Percentiles rank a stretch among this genome's conserved stretches.
Conservation (phyloP, 805 yeast species). For the baker's yeast (Saccharomyces cerevisiae) region DNA sequence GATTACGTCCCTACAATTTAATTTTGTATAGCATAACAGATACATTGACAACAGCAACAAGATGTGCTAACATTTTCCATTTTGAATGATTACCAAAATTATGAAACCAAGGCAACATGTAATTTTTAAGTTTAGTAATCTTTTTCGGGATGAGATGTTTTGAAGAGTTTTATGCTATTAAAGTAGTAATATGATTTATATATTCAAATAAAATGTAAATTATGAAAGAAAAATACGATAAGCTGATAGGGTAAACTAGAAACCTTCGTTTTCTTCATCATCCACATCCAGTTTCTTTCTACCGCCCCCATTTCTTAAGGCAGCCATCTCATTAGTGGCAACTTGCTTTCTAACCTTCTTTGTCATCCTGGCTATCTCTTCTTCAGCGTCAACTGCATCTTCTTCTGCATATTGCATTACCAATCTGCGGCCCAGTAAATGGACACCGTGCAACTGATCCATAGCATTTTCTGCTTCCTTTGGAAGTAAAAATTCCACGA, state of each 20-base stretch:
- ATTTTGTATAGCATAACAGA: not conserved
- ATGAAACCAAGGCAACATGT: not conserved
- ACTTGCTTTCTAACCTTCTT: constrained; percentile 75
- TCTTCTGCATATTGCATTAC: constrained; percentile 88
- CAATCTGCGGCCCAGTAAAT: constrained; percentile 87
- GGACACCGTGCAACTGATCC: constrained; percentile 91
- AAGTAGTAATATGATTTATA: not conserved
- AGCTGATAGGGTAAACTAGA: not conserved
- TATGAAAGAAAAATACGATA: not conserved
- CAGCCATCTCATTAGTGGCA: constrained; percentile 65
- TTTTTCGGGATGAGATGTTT: not conserved
- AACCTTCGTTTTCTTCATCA: constrained; percentile 27
- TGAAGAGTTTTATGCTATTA: not conserved
- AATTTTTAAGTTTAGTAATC: not conserved
- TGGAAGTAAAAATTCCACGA: constrained; percentile 79
- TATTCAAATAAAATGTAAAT: not conserved
- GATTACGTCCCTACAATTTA: not conserved
- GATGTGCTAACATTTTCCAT: not conserved
- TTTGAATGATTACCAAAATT: not conserved
- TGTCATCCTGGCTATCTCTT: constrained; percentile 85
- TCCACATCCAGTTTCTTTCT: constrained; percentile 61
- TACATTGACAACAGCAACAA: not conserved
- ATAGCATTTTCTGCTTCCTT: constrained; percentile 92
- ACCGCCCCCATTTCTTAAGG: constrained; percentile 60
- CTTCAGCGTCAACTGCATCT: constrained; percentile 78